Conservation (phyloP, 2,329 filamentous ascomycete species). For the Lecanicillium sp. region DNA sequence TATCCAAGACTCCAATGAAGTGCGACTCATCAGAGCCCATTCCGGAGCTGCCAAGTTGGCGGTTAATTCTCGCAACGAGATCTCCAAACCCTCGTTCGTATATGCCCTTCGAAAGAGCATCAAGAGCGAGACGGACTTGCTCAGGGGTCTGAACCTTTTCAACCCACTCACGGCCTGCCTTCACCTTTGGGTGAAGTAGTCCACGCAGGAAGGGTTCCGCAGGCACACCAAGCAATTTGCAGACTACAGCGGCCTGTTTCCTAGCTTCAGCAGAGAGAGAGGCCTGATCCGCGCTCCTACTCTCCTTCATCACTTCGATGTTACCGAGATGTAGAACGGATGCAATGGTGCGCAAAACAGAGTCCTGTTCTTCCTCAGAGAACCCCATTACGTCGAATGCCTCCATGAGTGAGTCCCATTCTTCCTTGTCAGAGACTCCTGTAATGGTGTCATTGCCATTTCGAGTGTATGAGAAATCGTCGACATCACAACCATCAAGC, state of each 20-base stretch:
- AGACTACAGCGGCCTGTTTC: slow-evolving; percentile 69
- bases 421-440: slow-evolving; percentile 81
- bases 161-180: slow-evolving; percentile 95
- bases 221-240: slow-evolving; percentile 75
- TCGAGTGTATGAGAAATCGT: slow-evolving; percentile 86
- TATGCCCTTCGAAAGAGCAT: slow-evolving; percentile 92
- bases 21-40: slow-evolving; percentile 80
- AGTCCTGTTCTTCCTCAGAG: slow-evolving; percentile 70
- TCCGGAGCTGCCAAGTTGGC: slow-evolving; percentile 79
- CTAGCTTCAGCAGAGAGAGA: slow-evolving; percentile 69
- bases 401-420: slow-evolving; percentile 86
- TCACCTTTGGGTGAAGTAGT: slow-evolving; percentile 85
- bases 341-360: slow-evolving; percentile 80
- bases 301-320: slow-evolving; percentile 82
- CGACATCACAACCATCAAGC: slow-evolving; percentile 65
- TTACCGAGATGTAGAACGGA: slow-evolving; percentile 93
- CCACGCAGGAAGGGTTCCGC: slow-evolving; percentile 81
- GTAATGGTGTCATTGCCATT: slow-evolving; percentile 87
- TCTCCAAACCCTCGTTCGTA: slow-evolving; percentile 95
- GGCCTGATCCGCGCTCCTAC: slow-evolving; percentile 83
- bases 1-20: slow-evolving; percentile 97
- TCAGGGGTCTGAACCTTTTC: slow-evolving; percentile 97
- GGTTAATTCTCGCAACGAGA: slow-evolving; percentile 85
- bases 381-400: slow-evolving; percentile 95
- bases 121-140: slow-evolving; percentile 82